Evolutionary conservation across 106 monocot genomes (phyloP), one percentile per base, ranked within the genome.

Genomic region (Vanilla planifolia): DNA sequence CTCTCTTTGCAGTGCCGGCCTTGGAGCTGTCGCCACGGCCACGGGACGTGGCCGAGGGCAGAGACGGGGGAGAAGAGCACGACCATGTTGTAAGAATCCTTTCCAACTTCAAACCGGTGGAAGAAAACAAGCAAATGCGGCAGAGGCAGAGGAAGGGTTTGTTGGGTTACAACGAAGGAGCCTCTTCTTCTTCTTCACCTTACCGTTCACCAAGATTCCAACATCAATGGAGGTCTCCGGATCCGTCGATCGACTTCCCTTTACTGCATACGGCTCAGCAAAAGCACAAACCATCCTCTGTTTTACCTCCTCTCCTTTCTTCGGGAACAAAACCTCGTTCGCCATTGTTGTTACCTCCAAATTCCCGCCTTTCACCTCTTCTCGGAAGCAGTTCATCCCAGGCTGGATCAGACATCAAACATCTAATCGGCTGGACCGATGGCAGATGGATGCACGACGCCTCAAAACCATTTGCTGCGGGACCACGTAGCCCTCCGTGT

Each of bases 1-100:
- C 20, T 22, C 37, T 59, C 23, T 10, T 22, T 34, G 41, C 67
- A 67, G 67, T 67, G 67, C 67, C 57, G 6, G 20, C 44, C 33
- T 58, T 59, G 13, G 81, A 68, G 8, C 60, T 66, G 5, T 64
- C 52, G 13, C 32, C 34, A 19, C 29, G 26, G 29, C 19, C 24
- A 42, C 53, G 11, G 55, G 67, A 57, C 17, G 9, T 10, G n/a
- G n/a, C n/a, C n/a, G n/a, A n/a, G n/a, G 41, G 11, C 6, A 11
- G 41, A 26, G 36, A 23, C 5, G 36, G 51, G 22, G 59, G 39
- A 22, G 57, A 67, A 58, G 67, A 58, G 33, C 67, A 67, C 22
- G 57, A 34, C 13, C 33, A 27, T 7, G 57, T 67, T 10, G 67
- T 57, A 7, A 42, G 58, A 33, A 27, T 17, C 15, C 67, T 67